Percentiles rank a stretch among this genome's conserved stretches.
Evolutionary conservation across 2,329 filamentous ascomycete genomes (phyloP).

Genomic region (Canariomyces notabilis): DNA sequence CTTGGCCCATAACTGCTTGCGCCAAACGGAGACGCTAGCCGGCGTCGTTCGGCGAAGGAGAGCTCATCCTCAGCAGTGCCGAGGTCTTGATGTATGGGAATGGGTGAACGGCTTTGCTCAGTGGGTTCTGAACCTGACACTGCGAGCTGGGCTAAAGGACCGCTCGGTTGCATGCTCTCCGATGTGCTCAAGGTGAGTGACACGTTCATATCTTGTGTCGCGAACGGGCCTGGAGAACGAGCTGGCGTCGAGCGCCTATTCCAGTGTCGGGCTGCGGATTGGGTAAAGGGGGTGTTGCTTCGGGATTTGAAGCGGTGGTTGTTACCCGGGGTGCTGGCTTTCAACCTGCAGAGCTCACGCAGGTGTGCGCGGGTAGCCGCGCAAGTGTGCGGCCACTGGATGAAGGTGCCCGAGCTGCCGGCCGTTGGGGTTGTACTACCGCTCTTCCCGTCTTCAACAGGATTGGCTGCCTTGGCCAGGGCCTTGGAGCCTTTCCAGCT

Average conservation of each 20-base stretch:
- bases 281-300: constrained; percentile 53
- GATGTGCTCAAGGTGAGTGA: constrained; percentile 60
- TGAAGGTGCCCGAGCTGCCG: constrained; percentile 43
- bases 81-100: constrained; percentile 21
- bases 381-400: constrained; percentile 60
- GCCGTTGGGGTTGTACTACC: constrained; percentile 53
- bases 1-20: constrained; percentile 59
- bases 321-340: constrained; percentile 41
- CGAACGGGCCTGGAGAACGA: constrained; percentile 48
- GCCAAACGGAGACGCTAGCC: constrained; percentile 51
- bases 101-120: constrained; percentile 7
- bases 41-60: constrained; percentile 31
- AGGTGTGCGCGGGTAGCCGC: constrained; percentile 58
- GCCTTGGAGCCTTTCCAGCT: constrained; percentile 60
- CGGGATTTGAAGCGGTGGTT: constrained; percentile 44
- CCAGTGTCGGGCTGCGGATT: constrained; percentile 44
- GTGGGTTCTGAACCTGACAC: constrained; percentile 34
- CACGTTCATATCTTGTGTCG: constrained; percentile 56
- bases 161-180: constrained; percentile 59
- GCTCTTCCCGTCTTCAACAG: constrained; percentile 37
- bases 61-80: constrained; percentile 27
- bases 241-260: constrained; percentile 45
- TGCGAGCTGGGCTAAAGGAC: constrained; percentile 57
- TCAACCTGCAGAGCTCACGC: constrained; percentile 56
- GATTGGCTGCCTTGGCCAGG: constrained; percentile 27